A percentile compares a stretch with the other conserved stretches of the same genome.
phyloP scores from a whole-genome alignment of 805 yeast species.

The Candida stauntonica region DNA sequence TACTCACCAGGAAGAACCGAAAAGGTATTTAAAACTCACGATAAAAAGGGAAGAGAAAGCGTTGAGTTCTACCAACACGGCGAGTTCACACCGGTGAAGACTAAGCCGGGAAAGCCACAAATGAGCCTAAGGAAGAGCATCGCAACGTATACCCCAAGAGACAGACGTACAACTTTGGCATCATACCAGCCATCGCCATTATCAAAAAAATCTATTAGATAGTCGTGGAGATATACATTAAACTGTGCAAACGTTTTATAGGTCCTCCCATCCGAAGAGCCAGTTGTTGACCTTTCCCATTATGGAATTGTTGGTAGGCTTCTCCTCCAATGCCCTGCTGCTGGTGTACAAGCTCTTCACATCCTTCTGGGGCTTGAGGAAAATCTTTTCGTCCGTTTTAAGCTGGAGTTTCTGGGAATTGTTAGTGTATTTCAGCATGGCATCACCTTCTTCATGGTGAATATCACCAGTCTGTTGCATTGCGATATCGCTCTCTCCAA shows the following conservation, averaged over 20 bases:
- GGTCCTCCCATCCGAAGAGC: conserved; percentile 54
- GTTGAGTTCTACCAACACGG: conserved; percentile 30
- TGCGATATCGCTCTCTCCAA: conserved; percentile 35
- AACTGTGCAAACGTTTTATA: too few relatives aligned
- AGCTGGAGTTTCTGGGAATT: conserved; percentile 29
- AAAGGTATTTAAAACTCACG: conserved; percentile 50
- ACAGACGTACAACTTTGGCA: conserved; percentile 4
- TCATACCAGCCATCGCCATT: conserved; percentile 24
- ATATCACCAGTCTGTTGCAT: conserved; percentile 11
- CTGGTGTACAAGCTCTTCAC: conserved; percentile 21
- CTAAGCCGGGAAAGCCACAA: conserved; percentile 8
- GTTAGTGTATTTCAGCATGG: conserved; percentile 10
- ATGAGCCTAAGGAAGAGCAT: conserved; percentile 10
- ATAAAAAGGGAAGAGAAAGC: conserved; percentile 28
- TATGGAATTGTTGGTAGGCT: conserved; percentile 1
- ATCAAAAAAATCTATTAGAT: conserved; percentile 12
- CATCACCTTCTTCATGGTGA: conserved; percentile 13
- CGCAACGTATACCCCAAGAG: conserved; percentile 16
- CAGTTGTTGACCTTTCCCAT: conserved; percentile 38
- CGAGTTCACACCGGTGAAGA: conserved; percentile 29
- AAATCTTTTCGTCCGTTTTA: conserved; percentile 40
- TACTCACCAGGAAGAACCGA: conserved; percentile 29
- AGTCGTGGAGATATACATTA: too few relatives aligned
- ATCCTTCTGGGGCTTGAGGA: conserved; percentile 25
- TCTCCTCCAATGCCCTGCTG: conserved; percentile 12